These are phyloP conservation scores for Neurospora discreta DNA, from an alignment of 495 filamentous ascomycete genomes.

Conservation along the genomic window DNA sequence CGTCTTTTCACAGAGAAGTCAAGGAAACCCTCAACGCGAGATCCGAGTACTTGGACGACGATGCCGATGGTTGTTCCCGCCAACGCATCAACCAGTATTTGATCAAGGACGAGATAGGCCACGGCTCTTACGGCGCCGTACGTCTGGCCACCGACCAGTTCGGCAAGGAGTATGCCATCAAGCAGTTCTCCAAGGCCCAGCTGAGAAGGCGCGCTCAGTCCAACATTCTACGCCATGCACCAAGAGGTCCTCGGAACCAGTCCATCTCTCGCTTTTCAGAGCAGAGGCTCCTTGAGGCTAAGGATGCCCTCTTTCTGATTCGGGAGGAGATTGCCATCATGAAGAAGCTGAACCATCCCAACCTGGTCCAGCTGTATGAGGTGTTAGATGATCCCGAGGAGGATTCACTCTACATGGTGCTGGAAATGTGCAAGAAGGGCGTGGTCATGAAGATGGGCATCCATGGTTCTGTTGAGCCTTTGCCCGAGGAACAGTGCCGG, in stretches of 20 bases:
- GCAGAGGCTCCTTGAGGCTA: slow-evolving; percentile 43
- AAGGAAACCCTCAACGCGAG: slow-evolving; percentile 92
- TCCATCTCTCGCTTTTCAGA: slow-evolving; percentile 41
- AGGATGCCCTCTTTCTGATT: slow-evolving; percentile 78
- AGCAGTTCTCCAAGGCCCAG: slow-evolving; percentile 92
- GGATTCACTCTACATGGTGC: slow-evolving; percentile 94
- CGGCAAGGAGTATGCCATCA: slow-evolving; percentile 90
- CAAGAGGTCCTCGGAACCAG: slow-evolving; percentile 34
- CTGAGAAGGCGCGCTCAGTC: slow-evolving; percentile 90
- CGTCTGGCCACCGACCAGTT: slow-evolving; percentile 85
- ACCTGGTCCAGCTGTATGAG: slow-evolving; percentile 85
- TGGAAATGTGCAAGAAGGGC: slow-evolving; percentile 98
- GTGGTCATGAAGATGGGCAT: slow-evolving; percentile 94
- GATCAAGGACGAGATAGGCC: slow-evolving; percentile 90
- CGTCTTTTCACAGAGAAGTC: slow-evolving; percentile 58
- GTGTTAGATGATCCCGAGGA: slow-evolving; percentile 92
- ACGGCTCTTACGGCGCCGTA: slow-evolving; percentile 90
- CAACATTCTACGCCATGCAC: slow-evolving; percentile 58
- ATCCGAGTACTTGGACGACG: slow-evolving; percentile 76
- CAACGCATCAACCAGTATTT: slow-evolving; percentile 89
- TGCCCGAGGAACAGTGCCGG: slow-evolving; percentile 72
- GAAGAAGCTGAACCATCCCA: slow-evolving; percentile 94
- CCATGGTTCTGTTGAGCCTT: slow-evolving; percentile 73
- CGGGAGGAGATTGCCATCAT: slow-evolving; percentile 97
- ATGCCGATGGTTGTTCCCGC: slow-evolving; percentile 62